phyloP scores from a whole-genome alignment of 768 basidiomycete species.

The Phaeotremella fagi region DNA sequence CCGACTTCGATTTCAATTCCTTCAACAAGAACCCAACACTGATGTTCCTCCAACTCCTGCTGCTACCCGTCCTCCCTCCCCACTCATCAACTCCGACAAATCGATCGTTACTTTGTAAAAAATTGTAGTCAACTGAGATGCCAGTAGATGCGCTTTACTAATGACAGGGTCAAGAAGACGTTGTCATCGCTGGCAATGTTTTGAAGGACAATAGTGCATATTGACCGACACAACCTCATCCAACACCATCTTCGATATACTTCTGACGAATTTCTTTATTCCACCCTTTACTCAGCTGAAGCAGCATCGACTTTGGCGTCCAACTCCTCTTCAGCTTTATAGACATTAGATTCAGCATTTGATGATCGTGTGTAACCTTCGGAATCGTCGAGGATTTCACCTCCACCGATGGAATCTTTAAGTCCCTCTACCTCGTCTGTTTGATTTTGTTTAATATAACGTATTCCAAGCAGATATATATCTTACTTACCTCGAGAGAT shows the following conservation, averaged over 20 bases:
- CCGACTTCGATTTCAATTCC: constrained; percentile 38
- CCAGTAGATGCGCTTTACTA: neutral
- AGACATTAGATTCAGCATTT: constrained; percentile 28
- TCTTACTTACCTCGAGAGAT: constrained; percentile 33
- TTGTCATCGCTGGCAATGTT: no score
- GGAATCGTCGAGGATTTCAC: constrained; percentile 38
- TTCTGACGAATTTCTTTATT: neutral
- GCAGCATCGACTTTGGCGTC: constrained; percentile 18
- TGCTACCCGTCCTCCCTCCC: constrained; percentile 24
- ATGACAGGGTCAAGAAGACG: no score
- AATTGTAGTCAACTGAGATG: neutral
- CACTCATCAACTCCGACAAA: neutral
- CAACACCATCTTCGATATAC: neutral
- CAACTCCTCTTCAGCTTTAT: constrained; percentile 36
- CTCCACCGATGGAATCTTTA: constrained; percentile 44
- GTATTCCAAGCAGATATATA: neutral
- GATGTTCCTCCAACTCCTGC: constrained; percentile 19
- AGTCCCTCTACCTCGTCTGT: constrained; percentile 44
- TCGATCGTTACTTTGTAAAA: neutral
- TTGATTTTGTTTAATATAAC: neutral
- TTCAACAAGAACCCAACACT: constrained; percentile 14
- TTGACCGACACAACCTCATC: no score
- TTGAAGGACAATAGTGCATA: no score
- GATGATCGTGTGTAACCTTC: constrained; percentile 45
- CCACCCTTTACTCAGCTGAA: constrained; percentile 9